These are phyloP conservation scores for Teratosphaeriaceae sp. DNA, from an alignment of 2,329 filamentous ascomycete species.

Conservation along the genomic window DNA sequence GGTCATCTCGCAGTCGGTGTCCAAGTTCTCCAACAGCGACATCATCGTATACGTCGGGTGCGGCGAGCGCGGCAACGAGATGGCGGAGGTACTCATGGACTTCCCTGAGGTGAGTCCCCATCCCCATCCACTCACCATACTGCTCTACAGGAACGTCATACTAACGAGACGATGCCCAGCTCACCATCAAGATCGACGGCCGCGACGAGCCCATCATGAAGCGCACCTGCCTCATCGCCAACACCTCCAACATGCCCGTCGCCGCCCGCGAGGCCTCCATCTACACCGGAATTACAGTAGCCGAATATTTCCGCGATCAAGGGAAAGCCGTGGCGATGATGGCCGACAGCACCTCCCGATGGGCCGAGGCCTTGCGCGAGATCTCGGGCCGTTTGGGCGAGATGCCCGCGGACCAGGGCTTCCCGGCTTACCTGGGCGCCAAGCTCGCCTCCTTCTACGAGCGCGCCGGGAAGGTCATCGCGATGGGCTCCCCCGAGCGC, in stretches of 20 bases:
- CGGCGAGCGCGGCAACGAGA: conserved; percentile 95
- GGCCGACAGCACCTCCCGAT: conserved; percentile 96
- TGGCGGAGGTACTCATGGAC: conserved; percentile 99
- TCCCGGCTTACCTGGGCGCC: conserved; percentile 92
- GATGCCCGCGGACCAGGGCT: conserved; percentile 99
- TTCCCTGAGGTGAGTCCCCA: conserved; percentile 82
- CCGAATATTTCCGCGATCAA: conserved; percentile 96
- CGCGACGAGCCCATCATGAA: conserved; percentile 99
- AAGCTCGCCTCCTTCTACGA: conserved; percentile 99
- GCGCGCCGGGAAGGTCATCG: conserved; percentile 80
- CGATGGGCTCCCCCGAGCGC: conserved; percentile 82
- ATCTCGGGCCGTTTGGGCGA: conserved; percentile 97
- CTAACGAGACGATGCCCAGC: too few species aligned
- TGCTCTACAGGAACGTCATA: too few species aligned
- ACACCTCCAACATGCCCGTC: conserved; percentile 99
- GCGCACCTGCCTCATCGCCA: conserved; percentile 95
- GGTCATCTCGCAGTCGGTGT: conserved; percentile 96
- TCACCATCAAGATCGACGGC: conserved; percentile 88
- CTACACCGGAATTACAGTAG: conserved; percentile 92
- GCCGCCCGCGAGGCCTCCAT: conserved; percentile 97
- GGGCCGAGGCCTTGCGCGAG: conserved; percentile 98
- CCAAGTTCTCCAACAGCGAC: conserved; percentile 99
- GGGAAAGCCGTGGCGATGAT: conserved; percentile 99
- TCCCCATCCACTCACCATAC: too few species aligned
- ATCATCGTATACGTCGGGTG: conserved; percentile 95